phyloP scores from a whole-genome alignment of 768 basidiomycete species.

The Sistotremastrum suecicum region DNA sequence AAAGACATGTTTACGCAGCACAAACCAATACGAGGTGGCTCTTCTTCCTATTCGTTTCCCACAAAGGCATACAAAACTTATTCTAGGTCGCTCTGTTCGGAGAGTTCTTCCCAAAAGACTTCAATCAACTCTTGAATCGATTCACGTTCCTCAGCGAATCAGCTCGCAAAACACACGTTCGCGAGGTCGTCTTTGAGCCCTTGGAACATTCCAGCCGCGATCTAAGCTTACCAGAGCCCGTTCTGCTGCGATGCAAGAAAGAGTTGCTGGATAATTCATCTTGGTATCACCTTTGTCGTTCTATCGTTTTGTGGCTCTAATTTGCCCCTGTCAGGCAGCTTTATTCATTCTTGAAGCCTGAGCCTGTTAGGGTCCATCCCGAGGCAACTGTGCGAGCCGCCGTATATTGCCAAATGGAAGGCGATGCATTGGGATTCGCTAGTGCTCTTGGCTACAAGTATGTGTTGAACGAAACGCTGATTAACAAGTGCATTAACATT shows the following conservation, averaged over 20 bases:
- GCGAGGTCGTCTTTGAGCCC: conserved; percentile 76
- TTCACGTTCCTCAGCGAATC: conserved; percentile 74
- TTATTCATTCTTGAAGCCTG: conserved; percentile 72
- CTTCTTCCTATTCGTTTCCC: no score
- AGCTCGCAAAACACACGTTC: conserved; percentile 54
- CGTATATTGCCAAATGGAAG: conserved; percentile 64
- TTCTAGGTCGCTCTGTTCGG: conserved; percentile 78
- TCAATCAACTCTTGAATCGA: conserved; percentile 64
- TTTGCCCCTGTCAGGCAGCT: conserved; percentile 36
- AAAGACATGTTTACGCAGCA: no score
- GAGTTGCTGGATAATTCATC: conserved; percentile 61
- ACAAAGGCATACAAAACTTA: conserved; percentile 17
- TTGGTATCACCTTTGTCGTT: neutral
- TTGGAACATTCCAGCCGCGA: conserved; percentile 44
- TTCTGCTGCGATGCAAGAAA: conserved; percentile 59
- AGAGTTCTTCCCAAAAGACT: conserved; percentile 66
- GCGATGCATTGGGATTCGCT: conserved; percentile 70
- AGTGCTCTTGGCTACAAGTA: conserved; percentile 67
- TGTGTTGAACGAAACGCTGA: conserved; percentile 10
- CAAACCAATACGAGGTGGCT: no score
- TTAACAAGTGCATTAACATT: neutral
- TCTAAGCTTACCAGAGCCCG: conserved; percentile 52
- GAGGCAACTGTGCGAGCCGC: conserved; percentile 81
- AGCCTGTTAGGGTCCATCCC: conserved; percentile 70
- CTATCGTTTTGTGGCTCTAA: neutral